A percentile compares a stretch with the other conserved stretches of the same genome.
Conservation (phyloP, 495 filamentous ascomycete species). For the Tuber aestivum region DNA sequence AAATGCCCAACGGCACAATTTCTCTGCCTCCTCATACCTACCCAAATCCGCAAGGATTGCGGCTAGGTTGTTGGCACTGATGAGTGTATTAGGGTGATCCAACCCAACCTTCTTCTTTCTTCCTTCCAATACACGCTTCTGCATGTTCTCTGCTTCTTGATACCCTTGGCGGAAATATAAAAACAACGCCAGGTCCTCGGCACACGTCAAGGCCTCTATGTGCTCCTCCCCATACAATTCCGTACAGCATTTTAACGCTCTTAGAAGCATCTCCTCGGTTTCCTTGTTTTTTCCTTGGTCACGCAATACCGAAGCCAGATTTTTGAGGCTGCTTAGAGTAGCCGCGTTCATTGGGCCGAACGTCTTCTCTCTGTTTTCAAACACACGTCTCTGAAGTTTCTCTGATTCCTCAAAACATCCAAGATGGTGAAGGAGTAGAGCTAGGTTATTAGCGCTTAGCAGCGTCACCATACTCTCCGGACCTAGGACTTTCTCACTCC, state of each 20-base stretch:
- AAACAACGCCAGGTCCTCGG: conserved; percentile 35
- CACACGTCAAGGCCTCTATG: conserved; percentile 22
- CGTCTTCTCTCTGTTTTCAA: conserved; percentile 36
- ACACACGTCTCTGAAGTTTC: conserved; percentile 25
- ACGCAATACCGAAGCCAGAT: conserved; percentile 29
- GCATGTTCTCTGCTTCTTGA: conserved; percentile 43
- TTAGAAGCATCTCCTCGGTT: conserved; percentile 34
- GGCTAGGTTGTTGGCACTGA: conserved; percentile 9
- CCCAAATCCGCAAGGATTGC: conserved; percentile 9
- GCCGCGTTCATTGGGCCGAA: conserved; percentile 38
- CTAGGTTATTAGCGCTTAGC: conserved; percentile 36
- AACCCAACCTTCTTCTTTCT: conserved; percentile 20
- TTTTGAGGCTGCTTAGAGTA: conserved; percentile 9
- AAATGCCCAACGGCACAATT: conserved; percentile 30
- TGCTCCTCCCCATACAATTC: conserved; percentile 12
- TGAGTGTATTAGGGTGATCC: conserved; percentile 10
- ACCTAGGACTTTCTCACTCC: conserved; percentile 35
- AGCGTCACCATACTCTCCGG: conserved; percentile 42
- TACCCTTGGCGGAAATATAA: conserved; percentile 41
- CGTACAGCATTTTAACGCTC: conserved; percentile 26
- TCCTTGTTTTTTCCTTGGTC: conserved; percentile 35
- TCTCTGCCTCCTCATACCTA: conserved; percentile 33
- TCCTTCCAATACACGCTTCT: conserved; percentile 20
- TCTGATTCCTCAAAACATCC: conserved; percentile 45
- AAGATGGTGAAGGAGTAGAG: conserved; percentile 30